phyloP scores from a whole-genome alignment of 441 rosid genomes.

The Jatropha podagrica region DNA sequence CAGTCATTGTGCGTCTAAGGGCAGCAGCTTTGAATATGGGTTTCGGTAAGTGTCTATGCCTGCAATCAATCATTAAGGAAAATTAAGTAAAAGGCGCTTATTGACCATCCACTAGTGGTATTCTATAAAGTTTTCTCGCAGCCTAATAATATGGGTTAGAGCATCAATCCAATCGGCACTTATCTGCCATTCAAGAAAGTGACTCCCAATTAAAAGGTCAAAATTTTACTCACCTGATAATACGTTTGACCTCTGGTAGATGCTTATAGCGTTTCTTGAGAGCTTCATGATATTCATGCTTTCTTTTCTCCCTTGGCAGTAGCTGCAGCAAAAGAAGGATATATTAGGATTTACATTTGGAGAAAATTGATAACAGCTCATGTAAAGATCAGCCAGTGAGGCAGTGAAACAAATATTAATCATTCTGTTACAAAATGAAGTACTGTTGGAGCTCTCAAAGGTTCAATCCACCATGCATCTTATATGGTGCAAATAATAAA shows the following conservation, averaged over 20 bases:
- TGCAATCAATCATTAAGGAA: slow-evolving; percentile 28
- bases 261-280: slow-evolving; percentile 86
- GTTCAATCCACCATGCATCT: background rate
- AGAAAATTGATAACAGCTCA: background rate
- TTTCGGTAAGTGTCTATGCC: slow-evolving; percentile 91
- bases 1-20: slow-evolving; percentile 47
- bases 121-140: background rate
- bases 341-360: background rate
- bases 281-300: slow-evolving; percentile 81
- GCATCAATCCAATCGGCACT: no score
- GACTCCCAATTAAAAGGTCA: background rate
- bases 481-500: background rate
- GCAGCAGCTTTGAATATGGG: slow-evolving; percentile 71
- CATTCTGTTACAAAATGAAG: background rate
- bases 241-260: slow-evolving; percentile 91
- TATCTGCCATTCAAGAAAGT: background rate
- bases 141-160: no score
- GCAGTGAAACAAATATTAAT: background rate
- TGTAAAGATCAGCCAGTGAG: background rate
- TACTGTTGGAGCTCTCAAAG: no score
- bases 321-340: slow-evolving; percentile 41
- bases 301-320: slow-evolving; percentile 82
- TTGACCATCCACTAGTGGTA: background rate
- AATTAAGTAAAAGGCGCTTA: background rate
- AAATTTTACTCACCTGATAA: slow-evolving; percentile 53